phyloP scores from a whole-genome alignment of 2,329 filamentous ascomycete species.

The Paecilomyces sp. region DNA sequence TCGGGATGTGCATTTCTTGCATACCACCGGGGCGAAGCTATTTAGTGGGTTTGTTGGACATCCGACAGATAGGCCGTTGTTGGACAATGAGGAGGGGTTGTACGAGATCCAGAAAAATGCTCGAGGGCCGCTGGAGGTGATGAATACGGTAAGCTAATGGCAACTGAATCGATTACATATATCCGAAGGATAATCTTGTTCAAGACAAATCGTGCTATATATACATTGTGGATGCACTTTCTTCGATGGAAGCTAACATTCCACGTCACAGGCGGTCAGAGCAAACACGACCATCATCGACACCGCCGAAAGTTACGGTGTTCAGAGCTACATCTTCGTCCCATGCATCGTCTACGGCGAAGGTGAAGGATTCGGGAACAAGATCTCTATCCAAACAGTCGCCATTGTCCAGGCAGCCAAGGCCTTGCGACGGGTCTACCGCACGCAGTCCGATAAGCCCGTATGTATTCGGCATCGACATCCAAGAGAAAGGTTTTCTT shows the following conservation, averaged over 20 bases:
- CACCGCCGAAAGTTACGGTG: slow-evolving; percentile 32
- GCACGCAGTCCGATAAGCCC: slow-evolving; percentile 31
- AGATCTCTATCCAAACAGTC: slow-evolving; percentile 46
- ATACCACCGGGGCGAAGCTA: slow-evolving; percentile 47
- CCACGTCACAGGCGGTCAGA: slow-evolving; percentile 24
- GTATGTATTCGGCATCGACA: slow-evolving; percentile 16
- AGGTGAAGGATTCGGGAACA: slow-evolving; percentile 45
- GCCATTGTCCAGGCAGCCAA: slow-evolving; percentile 43
- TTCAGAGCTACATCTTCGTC: slow-evolving; percentile 46
- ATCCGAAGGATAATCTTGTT: too few relatives aligned
- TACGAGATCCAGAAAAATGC: slow-evolving; percentile 39
- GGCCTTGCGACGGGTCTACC: slow-evolving; percentile 33
- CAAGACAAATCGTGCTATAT: too few relatives aligned
- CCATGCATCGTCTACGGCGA: slow-evolving; percentile 50
- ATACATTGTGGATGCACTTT: not conserved
- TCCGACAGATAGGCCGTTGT: slow-evolving; percentile 33
- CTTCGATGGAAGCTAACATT: not conserved
- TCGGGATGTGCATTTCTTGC: slow-evolving; percentile 43
- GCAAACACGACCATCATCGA: slow-evolving; percentile 42
- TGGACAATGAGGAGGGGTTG: slow-evolving; percentile 39
- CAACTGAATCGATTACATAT: not conserved
- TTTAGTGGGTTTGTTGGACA: slow-evolving; percentile 44
- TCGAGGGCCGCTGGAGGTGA: slow-evolving; percentile 10
- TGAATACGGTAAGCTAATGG: slow-evolving; percentile 4
- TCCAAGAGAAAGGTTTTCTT: not conserved